Evolutionary conservation across 768 basidiomycete species (phyloP).

Genomic region (Russula emetica): DNA sequence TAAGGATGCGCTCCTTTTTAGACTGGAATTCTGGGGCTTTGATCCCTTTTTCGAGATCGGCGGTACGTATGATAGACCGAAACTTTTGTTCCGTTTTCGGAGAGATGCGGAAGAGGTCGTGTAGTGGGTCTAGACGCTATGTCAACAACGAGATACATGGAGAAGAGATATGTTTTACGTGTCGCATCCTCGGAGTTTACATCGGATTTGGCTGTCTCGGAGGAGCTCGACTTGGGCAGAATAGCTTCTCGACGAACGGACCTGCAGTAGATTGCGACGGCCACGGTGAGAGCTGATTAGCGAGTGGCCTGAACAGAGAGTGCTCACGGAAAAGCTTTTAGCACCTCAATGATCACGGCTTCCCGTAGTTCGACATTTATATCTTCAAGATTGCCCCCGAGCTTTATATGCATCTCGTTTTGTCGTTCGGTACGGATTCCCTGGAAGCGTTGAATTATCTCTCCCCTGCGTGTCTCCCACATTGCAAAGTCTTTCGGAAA

Average conservation of each 20-base stretch:
- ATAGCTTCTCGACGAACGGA: slow-evolving; percentile 12
- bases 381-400: background rate
- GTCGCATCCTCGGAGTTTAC: background rate
- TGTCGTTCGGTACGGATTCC: background rate
- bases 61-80: background rate
- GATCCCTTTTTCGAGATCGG: slow-evolving; percentile 9
- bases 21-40: background rate
- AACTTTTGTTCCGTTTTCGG: background rate
- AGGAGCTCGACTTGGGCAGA: background rate
- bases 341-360: slow-evolving; percentile 7
- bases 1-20: slow-evolving; percentile 12
- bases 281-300: background rate
- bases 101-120: slow-evolving; percentile 8
- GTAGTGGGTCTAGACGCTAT: background rate
- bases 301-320: rapidly evolving
- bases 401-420: background rate
- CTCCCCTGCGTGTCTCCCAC: background rate
- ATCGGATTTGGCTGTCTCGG: background rate
- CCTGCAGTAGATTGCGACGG: background rate
- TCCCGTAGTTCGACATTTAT: background rate
- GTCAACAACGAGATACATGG: background rate
- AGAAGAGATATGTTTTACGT: background rate
- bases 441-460: background rate
- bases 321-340: slow-evolving; percentile 13
- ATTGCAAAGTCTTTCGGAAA: slow-evolving; percentile 3